phyloP scores from a whole-genome alignment of 2,329 filamentous ascomycete genomes.

The Colletotrichum caudatum region DNA sequence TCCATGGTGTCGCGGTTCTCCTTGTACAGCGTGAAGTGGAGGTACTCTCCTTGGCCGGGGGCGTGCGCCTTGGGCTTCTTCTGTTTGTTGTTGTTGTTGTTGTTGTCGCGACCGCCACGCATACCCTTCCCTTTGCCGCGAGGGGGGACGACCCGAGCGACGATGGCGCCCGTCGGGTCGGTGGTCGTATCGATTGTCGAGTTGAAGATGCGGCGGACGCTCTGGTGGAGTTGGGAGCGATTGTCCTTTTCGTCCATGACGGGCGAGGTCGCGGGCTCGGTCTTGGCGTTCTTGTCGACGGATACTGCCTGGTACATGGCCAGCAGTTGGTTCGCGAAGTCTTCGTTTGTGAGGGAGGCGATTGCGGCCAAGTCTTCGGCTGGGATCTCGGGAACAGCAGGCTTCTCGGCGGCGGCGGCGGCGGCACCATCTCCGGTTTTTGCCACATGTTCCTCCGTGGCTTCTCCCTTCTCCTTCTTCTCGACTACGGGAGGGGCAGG shows the following conservation, averaged over 20 bases:
- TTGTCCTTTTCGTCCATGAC: slow-evolving; percentile 58
- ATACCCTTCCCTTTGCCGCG: slow-evolving; percentile 42
- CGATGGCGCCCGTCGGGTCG: slow-evolving; percentile 66
- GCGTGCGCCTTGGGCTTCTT: slow-evolving; percentile 37
- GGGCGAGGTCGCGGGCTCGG: slow-evolving; percentile 54
- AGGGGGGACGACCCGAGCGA: slow-evolving; percentile 73
- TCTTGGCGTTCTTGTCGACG: slow-evolving; percentile 47
- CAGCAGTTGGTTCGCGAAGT: slow-evolving; percentile 56
- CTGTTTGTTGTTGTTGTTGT: slow-evolving; percentile 38
- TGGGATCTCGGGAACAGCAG: slow-evolving; percentile 45
- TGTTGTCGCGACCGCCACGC: slow-evolving; percentile 45
- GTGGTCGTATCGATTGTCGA: slow-evolving; percentile 83
- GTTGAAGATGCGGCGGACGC: slow-evolving; percentile 84
- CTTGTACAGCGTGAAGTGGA: slow-evolving; percentile 95
- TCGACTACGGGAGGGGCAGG: slow-evolving; percentile 30
- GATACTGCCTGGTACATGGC: slow-evolving; percentile 54
- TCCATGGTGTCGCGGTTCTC: slow-evolving; percentile 99
- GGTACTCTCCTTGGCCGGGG: slow-evolving; percentile 72
- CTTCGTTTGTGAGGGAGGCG: slow-evolving; percentile 53
- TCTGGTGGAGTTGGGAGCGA: slow-evolving; percentile 64
- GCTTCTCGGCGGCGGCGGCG: slow-evolving; percentile 45
- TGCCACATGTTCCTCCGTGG: slow-evolving; percentile 30
- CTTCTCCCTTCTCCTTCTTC: slow-evolving; percentile 43
- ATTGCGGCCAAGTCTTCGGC: slow-evolving; percentile 53
- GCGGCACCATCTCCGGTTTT: slow-evolving; percentile 32